Evolutionary conservation across 1,284 basidiomycete genomes (phyloP).

Genomic region (Cryptococcus depauperatus): DNA sequence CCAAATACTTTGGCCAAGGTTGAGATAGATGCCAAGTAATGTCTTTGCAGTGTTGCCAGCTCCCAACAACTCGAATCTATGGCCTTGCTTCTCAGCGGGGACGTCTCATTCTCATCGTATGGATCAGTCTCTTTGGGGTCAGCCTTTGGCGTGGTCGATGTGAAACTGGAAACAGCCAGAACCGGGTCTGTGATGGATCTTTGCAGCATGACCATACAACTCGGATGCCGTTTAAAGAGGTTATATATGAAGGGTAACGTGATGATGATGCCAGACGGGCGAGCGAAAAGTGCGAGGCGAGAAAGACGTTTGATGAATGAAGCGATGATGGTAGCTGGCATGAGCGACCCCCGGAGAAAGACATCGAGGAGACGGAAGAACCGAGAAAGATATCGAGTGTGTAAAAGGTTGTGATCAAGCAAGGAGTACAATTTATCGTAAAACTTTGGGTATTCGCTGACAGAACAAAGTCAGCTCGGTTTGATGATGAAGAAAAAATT

Average conservation of each 20-base stretch:
- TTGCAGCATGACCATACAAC: constrained; percentile 89
- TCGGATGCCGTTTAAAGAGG: constrained; percentile 82
- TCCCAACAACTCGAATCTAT: constrained; percentile 90
- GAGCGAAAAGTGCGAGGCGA: constrained; percentile 68
- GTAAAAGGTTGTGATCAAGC: constrained; percentile 75
- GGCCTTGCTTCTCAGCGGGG: constrained; percentile 71
- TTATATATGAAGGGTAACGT: constrained; percentile 93
- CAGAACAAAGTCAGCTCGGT: background rate
- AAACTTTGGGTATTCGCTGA: constrained; percentile 88
- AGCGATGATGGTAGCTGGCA: constrained; percentile 80
- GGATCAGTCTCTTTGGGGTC: constrained; percentile 52
- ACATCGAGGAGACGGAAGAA: constrained; percentile 90
- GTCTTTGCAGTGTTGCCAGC: constrained; percentile 65
- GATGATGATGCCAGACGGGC: constrained; percentile 79
- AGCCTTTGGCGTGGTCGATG: background rate
- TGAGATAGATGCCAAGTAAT: constrained; percentile 78
- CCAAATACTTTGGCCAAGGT: constrained; percentile 77
- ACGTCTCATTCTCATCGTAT: constrained; percentile 59
- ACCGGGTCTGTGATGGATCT: constrained; percentile 31
- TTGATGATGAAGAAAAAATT: constrained; percentile 13
- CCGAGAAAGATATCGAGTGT: constrained; percentile 83
- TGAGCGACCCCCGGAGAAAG: constrained; percentile 82
- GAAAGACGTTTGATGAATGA: constrained; percentile 90
- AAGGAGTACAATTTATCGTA: constrained; percentile 90
- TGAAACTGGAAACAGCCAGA: constrained; percentile 1